A percentile compares a stretch with the other conserved stretches of the same genome.
These are phyloP conservation scores for Lagenaria siceraria DNA, from an alignment of 306 rosid genomes.

Conservation along the genomic window DNA sequence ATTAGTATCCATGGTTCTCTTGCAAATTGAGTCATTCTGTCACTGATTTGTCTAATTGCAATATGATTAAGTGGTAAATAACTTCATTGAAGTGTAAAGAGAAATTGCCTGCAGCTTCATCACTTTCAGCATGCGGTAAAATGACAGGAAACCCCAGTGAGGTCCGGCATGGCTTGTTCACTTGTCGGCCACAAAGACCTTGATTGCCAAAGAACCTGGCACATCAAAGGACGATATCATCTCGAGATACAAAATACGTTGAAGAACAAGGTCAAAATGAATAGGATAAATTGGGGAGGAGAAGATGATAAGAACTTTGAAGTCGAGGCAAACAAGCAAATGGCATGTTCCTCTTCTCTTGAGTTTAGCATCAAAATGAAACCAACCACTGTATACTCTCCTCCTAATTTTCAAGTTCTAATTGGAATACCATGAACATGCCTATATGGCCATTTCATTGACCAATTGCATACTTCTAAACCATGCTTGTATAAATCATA, in stretches of 20 bases:
- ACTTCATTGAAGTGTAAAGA: neutral
- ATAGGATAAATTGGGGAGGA: neutral
- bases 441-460: neutral
- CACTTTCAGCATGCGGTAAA: constrained; percentile 78
- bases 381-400: neutral
- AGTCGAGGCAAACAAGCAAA: neutral
- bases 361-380: neutral
- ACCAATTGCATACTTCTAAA: neutral
- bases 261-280: neutral
- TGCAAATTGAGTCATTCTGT: neutral
- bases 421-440: neutral
- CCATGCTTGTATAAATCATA: neutral
- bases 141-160: constrained; percentile 94
- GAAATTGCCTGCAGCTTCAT: constrained; percentile 75
- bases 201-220: constrained; percentile 69
- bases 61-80: neutral
- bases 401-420: neutral
- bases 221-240: neutral
- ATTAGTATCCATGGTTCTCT: neutral
- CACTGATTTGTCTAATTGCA: neutral
- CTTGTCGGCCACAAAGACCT: constrained; percentile 91
- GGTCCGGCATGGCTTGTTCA: constrained; percentile 70
- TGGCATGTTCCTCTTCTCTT: neutral
- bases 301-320: neutral
- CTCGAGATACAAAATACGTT: neutral